Conservation (phyloP, 1,284 basidiomycete genomes). For the Sphaerobolus stellatus region DNA sequence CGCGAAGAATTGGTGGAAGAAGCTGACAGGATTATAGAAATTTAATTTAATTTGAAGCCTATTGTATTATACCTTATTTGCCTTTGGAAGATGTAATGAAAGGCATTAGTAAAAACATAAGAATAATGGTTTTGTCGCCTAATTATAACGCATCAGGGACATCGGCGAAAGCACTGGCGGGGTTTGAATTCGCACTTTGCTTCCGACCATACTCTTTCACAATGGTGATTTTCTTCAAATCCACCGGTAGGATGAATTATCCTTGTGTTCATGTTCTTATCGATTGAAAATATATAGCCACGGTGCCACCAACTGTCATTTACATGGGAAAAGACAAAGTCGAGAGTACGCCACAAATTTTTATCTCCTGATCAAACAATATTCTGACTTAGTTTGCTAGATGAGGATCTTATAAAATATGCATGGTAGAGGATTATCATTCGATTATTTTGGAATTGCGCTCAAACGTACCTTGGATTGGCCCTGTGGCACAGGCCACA, state of each 20-base stretch:
- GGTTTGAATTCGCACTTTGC: not conserved
- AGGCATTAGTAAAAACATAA: no score
- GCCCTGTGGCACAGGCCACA: slow-evolving; percentile 50
- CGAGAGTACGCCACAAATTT: slow-evolving; percentile 66
- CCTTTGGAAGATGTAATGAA: no score
- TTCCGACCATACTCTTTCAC: not conserved
- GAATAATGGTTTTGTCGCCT: no score
- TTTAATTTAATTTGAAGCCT: no score
- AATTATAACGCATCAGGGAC: no score
- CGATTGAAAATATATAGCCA: slow-evolving; percentile 4
- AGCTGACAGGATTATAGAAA: no score
- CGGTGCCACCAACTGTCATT: slow-evolving; percentile 67
- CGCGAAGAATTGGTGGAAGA: no score
- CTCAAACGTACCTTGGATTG: not conserved
- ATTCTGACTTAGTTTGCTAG: slow-evolving; percentile 45
- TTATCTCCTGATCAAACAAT: slow-evolving; percentile 14
- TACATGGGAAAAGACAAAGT: slow-evolving; percentile 98
- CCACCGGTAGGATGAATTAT: slow-evolving; percentile 33
- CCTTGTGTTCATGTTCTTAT: not conserved
- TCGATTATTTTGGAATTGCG: slow-evolving; percentile 44
- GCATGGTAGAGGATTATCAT: slow-evolving; percentile 52
- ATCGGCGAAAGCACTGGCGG: no score
- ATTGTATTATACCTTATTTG: no score
- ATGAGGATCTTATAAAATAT: slow-evolving; percentile 93
- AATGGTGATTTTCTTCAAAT: slow-evolving; percentile 58